Evolutionary conservation across 2,329 filamentous ascomycete genomes (phyloP).

Genomic region (Aspergillus sergii): DNA sequence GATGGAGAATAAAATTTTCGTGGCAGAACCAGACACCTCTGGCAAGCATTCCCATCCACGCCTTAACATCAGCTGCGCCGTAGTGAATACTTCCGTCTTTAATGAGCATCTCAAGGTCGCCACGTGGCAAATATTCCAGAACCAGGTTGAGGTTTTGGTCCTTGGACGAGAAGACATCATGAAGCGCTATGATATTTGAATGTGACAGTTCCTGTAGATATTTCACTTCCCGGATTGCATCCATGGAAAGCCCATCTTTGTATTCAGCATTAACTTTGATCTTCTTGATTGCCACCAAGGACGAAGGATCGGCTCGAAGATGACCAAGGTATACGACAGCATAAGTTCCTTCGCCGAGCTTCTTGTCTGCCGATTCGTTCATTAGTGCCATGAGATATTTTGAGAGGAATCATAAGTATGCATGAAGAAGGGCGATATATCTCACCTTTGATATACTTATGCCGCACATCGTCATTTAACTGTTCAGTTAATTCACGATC

Average conservation of each 20-base stretch:
- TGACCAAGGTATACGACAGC: slow-evolving; percentile 92
- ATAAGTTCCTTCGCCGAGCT: slow-evolving; percentile 95
- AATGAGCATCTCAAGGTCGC: slow-evolving; percentile 92
- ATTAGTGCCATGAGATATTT: slow-evolving; percentile 2
- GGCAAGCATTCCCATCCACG: slow-evolving; percentile 97
- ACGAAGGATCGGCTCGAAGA: slow-evolving; percentile 69
- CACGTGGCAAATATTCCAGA: slow-evolving; percentile 88
- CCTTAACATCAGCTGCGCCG: slow-evolving; percentile 87
- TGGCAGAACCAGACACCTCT: slow-evolving; percentile 96
- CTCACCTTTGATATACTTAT: slow-evolving; percentile 85
- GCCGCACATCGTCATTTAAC: slow-evolving; percentile 78
- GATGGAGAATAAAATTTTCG: slow-evolving; percentile 88
- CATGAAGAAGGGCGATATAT: slow-evolving; percentile 2
- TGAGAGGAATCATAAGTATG: neutral
- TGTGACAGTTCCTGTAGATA: slow-evolving; percentile 92
- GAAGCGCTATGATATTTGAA: slow-evolving; percentile 90
- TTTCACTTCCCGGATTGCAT: slow-evolving; percentile 94
- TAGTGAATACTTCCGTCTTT: slow-evolving; percentile 83
- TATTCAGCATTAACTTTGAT: slow-evolving; percentile 62
- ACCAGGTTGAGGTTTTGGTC: slow-evolving; percentile 96
- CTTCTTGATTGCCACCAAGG: slow-evolving; percentile 71
- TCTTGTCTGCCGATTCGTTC: slow-evolving; percentile 64
- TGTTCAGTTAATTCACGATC: slow-evolving; percentile 65
- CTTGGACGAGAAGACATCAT: slow-evolving; percentile 92
- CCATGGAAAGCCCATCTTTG: slow-evolving; percentile 87